A percentile compares a stretch with the other conserved stretches of the same genome.
These are phyloP conservation scores for Puccinellia tenuiflora DNA, from an alignment of 176 grass and related monocot species.

Conservation along the genomic window DNA sequence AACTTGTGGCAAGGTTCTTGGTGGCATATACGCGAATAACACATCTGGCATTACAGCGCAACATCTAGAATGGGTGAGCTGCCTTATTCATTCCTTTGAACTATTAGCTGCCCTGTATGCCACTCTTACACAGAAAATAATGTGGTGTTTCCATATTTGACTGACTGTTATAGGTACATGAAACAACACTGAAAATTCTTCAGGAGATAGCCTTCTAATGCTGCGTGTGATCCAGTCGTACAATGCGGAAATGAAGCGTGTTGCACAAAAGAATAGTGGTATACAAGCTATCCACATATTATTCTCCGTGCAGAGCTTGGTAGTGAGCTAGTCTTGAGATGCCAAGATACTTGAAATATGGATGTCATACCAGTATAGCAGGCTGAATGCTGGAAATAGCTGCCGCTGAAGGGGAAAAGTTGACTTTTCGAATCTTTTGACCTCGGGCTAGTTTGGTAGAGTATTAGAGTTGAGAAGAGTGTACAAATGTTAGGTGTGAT, in stretches of 20 bases:
- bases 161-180: conserved; percentile 49
- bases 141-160: not conserved
- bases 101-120: not conserved
- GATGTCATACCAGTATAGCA: too few relatives aligned
- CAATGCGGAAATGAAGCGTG: not conserved
- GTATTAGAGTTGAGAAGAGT: conserved; percentile 46
- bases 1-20: conserved; percentile 55
- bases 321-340: conserved; percentile 87
- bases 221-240: not conserved
- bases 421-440: conserved; percentile 41
- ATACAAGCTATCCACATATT: not conserved
- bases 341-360: conserved; percentile 90
- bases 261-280: not conserved
- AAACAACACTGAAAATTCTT: conserved; percentile 80
- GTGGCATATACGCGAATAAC: conserved; percentile 72
- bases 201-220: conserved; percentile 83
- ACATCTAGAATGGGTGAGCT: conserved; percentile 91
- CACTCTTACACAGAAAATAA: not conserved
- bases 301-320: not conserved
- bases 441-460: conserved; percentile 31
- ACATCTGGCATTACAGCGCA: conserved; percentile 86
- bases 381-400: conserved; percentile 11
- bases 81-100: not conserved
- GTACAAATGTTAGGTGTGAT: conserved; percentile 72
- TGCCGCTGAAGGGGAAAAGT: conserved; percentile 24